Percentiles rank a stretch among this genome's conserved stretches.
Conservation (phyloP, 164 flowering plant species). For the Nelumbo lutea region DNA sequence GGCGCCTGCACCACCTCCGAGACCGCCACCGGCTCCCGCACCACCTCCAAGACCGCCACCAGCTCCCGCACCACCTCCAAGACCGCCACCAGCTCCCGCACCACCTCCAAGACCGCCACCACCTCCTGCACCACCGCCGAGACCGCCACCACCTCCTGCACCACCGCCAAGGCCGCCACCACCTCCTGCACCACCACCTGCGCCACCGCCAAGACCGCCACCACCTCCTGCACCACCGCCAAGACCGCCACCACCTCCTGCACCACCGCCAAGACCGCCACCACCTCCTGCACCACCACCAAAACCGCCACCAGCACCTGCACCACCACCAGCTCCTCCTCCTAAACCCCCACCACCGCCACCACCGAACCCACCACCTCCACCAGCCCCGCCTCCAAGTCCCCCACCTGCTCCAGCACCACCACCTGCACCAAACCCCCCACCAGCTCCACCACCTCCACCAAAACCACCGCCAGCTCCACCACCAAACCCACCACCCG, state of each 20-base stretch:
- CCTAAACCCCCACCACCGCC: not conserved
- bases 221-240: not conserved
- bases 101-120: slow-evolving; percentile 1
- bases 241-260: not conserved
- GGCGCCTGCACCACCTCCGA: not conserved
- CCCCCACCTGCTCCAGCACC: slow-evolving; percentile 5
- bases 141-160: not conserved
- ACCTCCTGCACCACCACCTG: not conserved
- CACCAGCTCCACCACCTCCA: not conserved
- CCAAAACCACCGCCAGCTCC: slow-evolving; percentile 10
- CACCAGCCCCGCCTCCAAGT: not conserved
- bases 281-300: not conserved
- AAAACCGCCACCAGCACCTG: not conserved
- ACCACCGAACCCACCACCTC: slow-evolving; percentile 4
- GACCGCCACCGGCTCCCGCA: slow-evolving; percentile 7
- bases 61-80: slow-evolving; percentile 3
- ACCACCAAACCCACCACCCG: not conserved
- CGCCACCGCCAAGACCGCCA: not conserved
- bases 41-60: slow-evolving; percentile 10
- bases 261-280: not conserved
- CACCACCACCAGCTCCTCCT: not conserved
- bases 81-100: not conserved
- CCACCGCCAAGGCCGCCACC: not conserved
- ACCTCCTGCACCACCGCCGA: not conserved
- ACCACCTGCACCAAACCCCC: not conserved